Percentiles rank a stretch among this genome's conserved stretches.
Evolutionary conservation across 2,329 filamentous ascomycete species (phyloP).

Genomic region (Aspergillus calidoustus): DNA sequence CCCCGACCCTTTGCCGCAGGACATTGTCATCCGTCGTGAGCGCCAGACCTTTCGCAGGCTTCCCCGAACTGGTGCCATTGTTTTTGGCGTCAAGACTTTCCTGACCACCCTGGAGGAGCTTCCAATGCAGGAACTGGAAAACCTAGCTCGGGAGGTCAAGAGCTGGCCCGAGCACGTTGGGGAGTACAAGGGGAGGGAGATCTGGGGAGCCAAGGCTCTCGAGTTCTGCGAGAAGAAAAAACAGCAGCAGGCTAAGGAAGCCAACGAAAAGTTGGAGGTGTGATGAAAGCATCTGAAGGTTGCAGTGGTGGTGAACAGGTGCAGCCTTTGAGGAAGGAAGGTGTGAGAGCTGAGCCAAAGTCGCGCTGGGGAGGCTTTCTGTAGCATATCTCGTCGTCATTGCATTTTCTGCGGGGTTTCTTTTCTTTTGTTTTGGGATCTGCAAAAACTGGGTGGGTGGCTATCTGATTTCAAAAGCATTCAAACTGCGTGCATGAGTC

Average conservation of each 20-base stretch:
- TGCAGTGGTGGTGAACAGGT: slow-evolving; percentile 1
- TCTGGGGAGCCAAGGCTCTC: slow-evolving; percentile 48
- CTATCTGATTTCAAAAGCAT: slow-evolving; percentile 30
- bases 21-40: slow-evolving; percentile 55
- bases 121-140: slow-evolving; percentile 45
- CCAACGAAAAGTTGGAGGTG: slow-evolving; percentile 22
- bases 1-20: slow-evolving; percentile 40
- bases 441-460: slow-evolving; percentile 30
- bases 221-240: slow-evolving; percentile 39
- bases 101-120: slow-evolving; percentile 49
- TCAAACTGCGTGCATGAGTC: slow-evolving; percentile 16
- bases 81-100: slow-evolving; percentile 57
- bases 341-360: not conserved
- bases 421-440: slow-evolving; percentile 15
- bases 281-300: slow-evolving; percentile 17
- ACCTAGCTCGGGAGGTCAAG: slow-evolving; percentile 49
- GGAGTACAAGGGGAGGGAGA: slow-evolving; percentile 50
- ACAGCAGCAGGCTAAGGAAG: slow-evolving; percentile 18
- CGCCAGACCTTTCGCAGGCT: slow-evolving; percentile 56
- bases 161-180: slow-evolving; percentile 53
- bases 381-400: slow-evolving; percentile 24
- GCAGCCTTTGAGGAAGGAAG: not conserved
- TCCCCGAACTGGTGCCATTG: slow-evolving; percentile 48
- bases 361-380: slow-evolving; percentile 17
- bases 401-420: slow-evolving; percentile 22